Base-by-base conservation (phyloP, 2,329 filamentous ascomycete species). In the Pseudopithomyces maydicus region DNA sequence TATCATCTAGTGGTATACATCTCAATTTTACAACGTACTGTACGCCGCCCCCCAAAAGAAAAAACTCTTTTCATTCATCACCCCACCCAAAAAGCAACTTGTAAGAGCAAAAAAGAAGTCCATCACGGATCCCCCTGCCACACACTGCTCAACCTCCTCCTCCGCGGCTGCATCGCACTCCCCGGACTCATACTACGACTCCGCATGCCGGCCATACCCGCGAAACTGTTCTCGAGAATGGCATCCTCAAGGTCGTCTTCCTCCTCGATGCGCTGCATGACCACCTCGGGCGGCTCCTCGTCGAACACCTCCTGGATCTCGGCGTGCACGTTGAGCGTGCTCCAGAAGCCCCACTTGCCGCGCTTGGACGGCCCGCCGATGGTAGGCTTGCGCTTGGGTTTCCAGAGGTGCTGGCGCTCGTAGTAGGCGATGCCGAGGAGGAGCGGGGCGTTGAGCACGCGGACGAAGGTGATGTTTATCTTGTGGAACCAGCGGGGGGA, bases 401-500 rank as follows among this genome's bases (percentile, higher is more conserved):
- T 79, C 89, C 90, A 91, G 15, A 93, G 82, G 10, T 86, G 79
- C 6, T 84, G 83, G 49, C 91, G 86, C 74, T 96, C 91, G 59
- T 88, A 83, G 19, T 88, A 77, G 17, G 88, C 86, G 58, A 96
- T 90, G 57, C 89, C 66, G 3, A 94, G 81, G 1, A 96, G 81
- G 5, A 93, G 79, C 0, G 91, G 91, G 2, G 90, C 81, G 73
- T 95, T 95, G 67, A 93, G 82, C 8, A 87, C 78, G 36, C 90
- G 87, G 20, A 95, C 88, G 10, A 85, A 85, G 56, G 87, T 85
- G 55, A 96, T 90, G 71, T 96, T 92, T 68, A 94, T 90, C 77
- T 94, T 95, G 80, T 96, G 91, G 71, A 95, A 95, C 90, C 90
- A 94, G 43, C 91, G 87, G 0, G 90, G 86, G n/a, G 86, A 87